phyloP scores from a whole-genome alignment of 495 filamentous ascomycete species.

The Talaromyces stipitatus region DNA sequence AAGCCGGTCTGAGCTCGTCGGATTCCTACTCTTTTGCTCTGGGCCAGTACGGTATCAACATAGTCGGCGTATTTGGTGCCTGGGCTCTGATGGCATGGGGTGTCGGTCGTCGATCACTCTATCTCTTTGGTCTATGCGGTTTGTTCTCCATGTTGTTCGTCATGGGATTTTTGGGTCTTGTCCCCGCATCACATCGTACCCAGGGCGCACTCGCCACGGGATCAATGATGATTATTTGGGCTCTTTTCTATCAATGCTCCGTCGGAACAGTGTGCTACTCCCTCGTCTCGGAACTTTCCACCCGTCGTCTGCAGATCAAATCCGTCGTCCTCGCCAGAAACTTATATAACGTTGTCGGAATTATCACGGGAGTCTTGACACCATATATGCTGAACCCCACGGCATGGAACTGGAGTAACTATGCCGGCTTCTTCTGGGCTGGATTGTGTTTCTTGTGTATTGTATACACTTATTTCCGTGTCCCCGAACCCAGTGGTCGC shows the following conservation, averaged over 20 bases:
- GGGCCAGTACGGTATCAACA: slow-evolving; percentile 70
- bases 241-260: slow-evolving; percentile 64
- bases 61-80: slow-evolving; percentile 62
- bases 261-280: slow-evolving; percentile 77
- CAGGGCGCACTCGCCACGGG: slow-evolving; percentile 59
- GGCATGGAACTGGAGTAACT: slow-evolving; percentile 70
- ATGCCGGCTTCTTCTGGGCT: slow-evolving; percentile 78
- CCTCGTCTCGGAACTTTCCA: slow-evolving; percentile 66
- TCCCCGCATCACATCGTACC: slow-evolving; percentile 42
- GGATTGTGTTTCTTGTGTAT: slow-evolving; percentile 67
- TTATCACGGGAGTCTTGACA: slow-evolving; percentile 62
- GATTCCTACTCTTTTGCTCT: slow-evolving; percentile 64
- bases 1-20: slow-evolving; percentile 54
- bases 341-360: slow-evolving; percentile 64
- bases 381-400: slow-evolving; percentile 70
- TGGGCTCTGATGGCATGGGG: slow-evolving; percentile 66
- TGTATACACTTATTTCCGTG: slow-evolving; percentile 66
- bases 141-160: slow-evolving; percentile 60
- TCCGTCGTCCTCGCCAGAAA: slow-evolving; percentile 65
- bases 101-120: slow-evolving; percentile 64
- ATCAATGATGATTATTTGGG: slow-evolving; percentile 64
- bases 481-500: slow-evolving; percentile 64
- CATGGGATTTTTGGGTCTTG: slow-evolving; percentile 67
- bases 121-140: slow-evolving; percentile 58
- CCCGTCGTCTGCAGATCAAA: slow-evolving; percentile 68